Evolutionary conservation across 2,329 filamentous ascomycete genomes (phyloP).

Genomic region (Trichophaea hybrida): DNA sequence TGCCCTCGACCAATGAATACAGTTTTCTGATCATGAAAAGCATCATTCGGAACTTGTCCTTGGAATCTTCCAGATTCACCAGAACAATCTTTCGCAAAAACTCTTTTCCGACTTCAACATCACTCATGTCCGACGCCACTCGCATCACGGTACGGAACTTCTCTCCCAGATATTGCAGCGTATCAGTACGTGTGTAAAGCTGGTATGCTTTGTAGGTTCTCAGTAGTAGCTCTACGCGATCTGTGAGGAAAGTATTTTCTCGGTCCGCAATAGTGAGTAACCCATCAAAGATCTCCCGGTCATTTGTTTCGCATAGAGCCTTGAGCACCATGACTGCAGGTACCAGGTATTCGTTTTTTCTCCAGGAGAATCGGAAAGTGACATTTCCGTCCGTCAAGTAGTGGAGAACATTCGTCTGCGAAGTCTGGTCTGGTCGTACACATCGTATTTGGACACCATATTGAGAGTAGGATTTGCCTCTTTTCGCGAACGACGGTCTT

Average conservation of each 20-base stretch:
- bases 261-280: conserved; percentile 45
- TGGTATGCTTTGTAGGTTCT: conserved; percentile 87
- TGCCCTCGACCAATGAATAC: conserved; percentile 80
- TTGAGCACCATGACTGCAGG: conserved; percentile 95
- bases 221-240: conserved; percentile 80
- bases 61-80: conserved; percentile 74
- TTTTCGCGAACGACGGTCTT: conserved; percentile 74
- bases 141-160: conserved; percentile 84
- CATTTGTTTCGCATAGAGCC: conserved; percentile 87
- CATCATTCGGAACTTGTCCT: conserved; percentile 85
- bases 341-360: conserved; percentile 92
- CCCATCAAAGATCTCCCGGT: conserved; percentile 90
- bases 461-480: conserved; percentile 75
- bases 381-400: conserved; percentile 93
- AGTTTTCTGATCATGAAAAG: conserved; percentile 95
- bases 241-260: conserved; percentile 82
- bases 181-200: conserved; percentile 67
- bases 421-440: conserved; percentile 92
- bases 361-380: conserved; percentile 94
- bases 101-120: conserved; percentile 81
- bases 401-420: conserved; percentile 91
- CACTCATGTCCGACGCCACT: conserved; percentile 66
- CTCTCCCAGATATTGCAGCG: conserved; percentile 70
- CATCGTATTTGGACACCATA: conserved; percentile 84
- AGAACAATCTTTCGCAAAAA: conserved; percentile 82